These are phyloP conservation scores for Candida coquimbonensis DNA, from an alignment of 805 yeast genomes.

Conservation along the genomic window DNA sequence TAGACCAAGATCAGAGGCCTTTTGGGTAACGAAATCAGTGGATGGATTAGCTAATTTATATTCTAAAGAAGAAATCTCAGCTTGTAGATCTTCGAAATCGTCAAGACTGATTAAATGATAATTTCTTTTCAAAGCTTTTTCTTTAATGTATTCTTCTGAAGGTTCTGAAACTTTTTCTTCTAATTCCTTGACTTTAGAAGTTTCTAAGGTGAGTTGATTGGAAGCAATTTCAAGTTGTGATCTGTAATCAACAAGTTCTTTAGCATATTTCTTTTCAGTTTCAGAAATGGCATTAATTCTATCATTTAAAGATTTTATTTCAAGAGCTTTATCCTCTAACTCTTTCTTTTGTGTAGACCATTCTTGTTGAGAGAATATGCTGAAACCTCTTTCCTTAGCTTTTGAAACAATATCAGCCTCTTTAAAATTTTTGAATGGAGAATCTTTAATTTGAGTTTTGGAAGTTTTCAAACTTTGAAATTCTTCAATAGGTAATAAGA, in stretches of 20 bases:
- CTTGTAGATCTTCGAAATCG: conserved; percentile 7
- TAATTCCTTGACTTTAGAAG: conserved; percentile 1
- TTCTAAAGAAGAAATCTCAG: conserved; percentile 4
- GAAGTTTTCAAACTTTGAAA: conserved; percentile 14
- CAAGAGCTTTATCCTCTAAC: background rate
- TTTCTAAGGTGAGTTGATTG: conserved; percentile 7
- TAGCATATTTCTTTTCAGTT: conserved; percentile 15
- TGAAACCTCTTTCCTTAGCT: conserved; percentile 14
- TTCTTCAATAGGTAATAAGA: conserved; percentile 21
- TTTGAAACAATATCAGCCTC: conserved; percentile 13
- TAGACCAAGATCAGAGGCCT: conserved; percentile 11
- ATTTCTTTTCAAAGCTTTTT: conserved; percentile 23
- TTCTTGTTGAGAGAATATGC: conserved; percentile 8
- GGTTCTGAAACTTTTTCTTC: conserved; percentile 23
- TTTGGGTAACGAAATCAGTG: conserved; percentile 9
- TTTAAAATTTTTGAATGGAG: conserved; percentile 14
- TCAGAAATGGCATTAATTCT: conserved; percentile 12
- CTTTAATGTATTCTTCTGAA: conserved; percentile 21
- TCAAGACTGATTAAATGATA: conserved; percentile 15
- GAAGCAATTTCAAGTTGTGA: conserved; percentile 8
- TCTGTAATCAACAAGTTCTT: conserved; percentile 18
- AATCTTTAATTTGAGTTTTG: conserved; percentile 23
- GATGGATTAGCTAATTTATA: conserved; percentile 13
- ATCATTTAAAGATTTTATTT: conserved; percentile 5
- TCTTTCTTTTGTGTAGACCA: conserved; percentile 5